A percentile compares a stretch with the other conserved stretches of the same genome.
Evolutionary conservation across 306 rosid genomes (phyloP).

Genomic region (Leucaena leucocephala): DNA sequence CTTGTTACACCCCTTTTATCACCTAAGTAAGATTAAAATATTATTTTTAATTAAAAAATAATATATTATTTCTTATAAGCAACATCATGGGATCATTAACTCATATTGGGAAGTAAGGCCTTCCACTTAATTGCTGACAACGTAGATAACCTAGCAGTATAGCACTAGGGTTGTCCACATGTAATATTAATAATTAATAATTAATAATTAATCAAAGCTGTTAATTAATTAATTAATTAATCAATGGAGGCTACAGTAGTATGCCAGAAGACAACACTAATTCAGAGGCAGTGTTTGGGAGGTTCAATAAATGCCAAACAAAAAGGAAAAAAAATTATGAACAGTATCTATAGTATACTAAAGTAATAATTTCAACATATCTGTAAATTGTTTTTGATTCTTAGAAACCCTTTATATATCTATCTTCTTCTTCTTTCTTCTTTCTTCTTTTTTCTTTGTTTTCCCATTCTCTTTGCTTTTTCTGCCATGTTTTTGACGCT

Average conservation of each 20-base stretch:
- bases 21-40: not conserved
- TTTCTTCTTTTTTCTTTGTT: not conserved
- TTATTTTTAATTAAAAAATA: too few species aligned
- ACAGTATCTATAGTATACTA: not conserved
- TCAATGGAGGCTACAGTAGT: constrained; percentile 31
- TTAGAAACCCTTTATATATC: not conserved
- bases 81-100: not conserved
- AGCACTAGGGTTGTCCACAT: not conserved
- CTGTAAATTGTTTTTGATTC: constrained; percentile 42
- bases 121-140: not conserved
- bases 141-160: not conserved
- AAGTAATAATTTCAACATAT: not conserved
- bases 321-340: not conserved
- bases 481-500: constrained; percentile 36
- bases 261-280: constrained; percentile 36
- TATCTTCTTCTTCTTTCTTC: too few species aligned
- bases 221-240: not conserved
- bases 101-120: not conserved
- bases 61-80: too few species aligned
- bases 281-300: constrained; percentile 55
- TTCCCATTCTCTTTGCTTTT: constrained; percentile 3
- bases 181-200: not conserved
- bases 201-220: constrained; percentile 25
- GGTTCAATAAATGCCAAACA: constrained; percentile 51
- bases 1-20: not conserved